phyloP scores from a whole-genome alignment of 2,329 filamentous ascomycete species.

The Epichloe hybrida region DNA sequence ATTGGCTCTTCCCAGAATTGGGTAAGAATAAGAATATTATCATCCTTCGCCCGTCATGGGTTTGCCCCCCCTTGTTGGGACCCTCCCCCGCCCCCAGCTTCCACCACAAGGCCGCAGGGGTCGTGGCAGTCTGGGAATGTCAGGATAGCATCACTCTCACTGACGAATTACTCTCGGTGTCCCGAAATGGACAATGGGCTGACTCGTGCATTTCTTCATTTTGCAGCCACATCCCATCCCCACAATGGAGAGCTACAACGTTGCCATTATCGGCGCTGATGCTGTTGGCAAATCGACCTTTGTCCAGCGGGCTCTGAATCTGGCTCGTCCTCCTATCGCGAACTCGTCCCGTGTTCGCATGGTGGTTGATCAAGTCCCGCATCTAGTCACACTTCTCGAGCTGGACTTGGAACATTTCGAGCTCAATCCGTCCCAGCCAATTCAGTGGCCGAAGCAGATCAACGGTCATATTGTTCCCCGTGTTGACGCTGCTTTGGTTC shows the following conservation, averaged over 20 bases:
- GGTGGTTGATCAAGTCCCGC: constrained; percentile 42
- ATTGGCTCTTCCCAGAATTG: constrained; percentile 21
- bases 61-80: constrained; percentile 1
- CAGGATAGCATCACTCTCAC: background rate
- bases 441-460: constrained; percentile 55
- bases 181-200: constrained; percentile 3
- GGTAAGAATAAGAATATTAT: constrained; percentile 17
- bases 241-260: constrained; percentile 47
- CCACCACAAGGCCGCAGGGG: constrained; percentile 1
- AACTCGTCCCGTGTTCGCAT: constrained; percentile 44
- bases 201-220: constrained; percentile 4
- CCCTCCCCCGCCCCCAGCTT: background rate
- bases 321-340: constrained; percentile 37
- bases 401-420: constrained; percentile 53
- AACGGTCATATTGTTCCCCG: constrained; percentile 58
- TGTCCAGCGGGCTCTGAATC: constrained; percentile 47
- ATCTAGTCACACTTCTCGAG: constrained; percentile 50
- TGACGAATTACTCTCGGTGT: background rate
- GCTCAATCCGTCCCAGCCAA: constrained; percentile 39
- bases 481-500: constrained; percentile 69
- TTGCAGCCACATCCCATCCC: constrained; percentile 16
- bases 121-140: background rate
- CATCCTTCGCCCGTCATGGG: background rate
- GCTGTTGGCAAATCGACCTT: constrained; percentile 57
- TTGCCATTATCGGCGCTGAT: constrained; percentile 52